Evolutionary conservation across 805 yeast genomes (phyloP).

Genomic region (Kuraishia hungarica): DNA sequence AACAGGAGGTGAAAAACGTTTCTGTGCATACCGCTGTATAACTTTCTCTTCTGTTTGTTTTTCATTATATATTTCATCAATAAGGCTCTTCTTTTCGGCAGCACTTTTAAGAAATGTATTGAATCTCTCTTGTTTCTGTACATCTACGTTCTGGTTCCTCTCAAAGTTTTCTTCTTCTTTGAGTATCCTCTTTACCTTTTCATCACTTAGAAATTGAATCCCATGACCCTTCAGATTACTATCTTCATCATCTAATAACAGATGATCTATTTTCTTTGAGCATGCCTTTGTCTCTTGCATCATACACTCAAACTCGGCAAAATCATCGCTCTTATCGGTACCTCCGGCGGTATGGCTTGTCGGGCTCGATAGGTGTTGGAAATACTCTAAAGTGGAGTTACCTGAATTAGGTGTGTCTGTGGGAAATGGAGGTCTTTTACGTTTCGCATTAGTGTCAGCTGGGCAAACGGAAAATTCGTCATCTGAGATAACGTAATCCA

Average conservation of each 20-base stretch:
- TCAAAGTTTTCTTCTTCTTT: background rate
- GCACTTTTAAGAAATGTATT: background rate
- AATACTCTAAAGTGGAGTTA: background rate
- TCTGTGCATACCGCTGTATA: constrained; percentile 1
- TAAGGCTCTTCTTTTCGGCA: background rate
- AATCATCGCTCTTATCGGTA: background rate
- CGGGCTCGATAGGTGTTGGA: background rate
- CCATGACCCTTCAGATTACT: too few relatives aligned
- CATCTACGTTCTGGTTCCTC: background rate
- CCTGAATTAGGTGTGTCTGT: background rate
- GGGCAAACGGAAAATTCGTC: background rate
- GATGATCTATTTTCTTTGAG: background rate
- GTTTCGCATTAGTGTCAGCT: background rate
- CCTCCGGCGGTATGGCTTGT: background rate
- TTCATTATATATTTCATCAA: background rate
- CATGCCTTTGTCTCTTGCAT: background rate
- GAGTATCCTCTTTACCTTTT: background rate
- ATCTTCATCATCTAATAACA: background rate
- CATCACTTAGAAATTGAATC: background rate
- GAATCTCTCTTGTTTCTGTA: background rate
- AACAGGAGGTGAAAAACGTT: constrained; percentile 13
- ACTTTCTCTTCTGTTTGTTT: background rate
- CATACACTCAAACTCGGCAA: background rate
- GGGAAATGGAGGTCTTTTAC: background rate
- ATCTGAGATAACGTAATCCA: background rate